Evolutionary conservation across 148 eudicot species (phyloP), one percentile per base, ranked within the genome.

Genomic region (Chenopodium formosanum): DNA sequence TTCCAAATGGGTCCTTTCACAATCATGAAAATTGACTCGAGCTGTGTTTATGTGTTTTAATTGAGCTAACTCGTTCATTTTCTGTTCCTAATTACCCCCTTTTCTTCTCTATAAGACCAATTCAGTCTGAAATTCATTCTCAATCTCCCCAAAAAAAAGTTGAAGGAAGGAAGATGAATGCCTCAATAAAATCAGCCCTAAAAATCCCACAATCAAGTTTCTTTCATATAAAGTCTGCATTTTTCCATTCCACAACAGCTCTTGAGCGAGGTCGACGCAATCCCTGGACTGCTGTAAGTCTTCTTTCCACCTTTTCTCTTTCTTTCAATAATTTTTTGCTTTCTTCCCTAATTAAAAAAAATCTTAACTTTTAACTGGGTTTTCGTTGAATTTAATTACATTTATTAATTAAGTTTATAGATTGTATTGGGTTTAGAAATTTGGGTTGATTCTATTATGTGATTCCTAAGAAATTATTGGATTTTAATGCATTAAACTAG

Each of bases 221-320:
- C 20, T 88, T 86, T 72, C 85, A 89, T 34, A n/a, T 90, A 3
- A 85, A 80, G 83, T 68, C 88, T 17, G 83, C 88, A 22, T 84
- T 89, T 40, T 94, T 94, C 58, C 98, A 92, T 88, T 89, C 93
- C 31, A 89, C 92, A 66, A 85, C 97, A 63, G 76, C 86, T 80
- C 85, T 90, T 73, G 93, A 91, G 52, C 91, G 98, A 37, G 88
- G 80, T 70, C 90, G 93, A 16, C 93, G 94, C 69, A 86, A 87
- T 85, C 74, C 82, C 65, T 88, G 93, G 93, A 88, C 86, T 67
- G 62, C 83, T 75, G 95, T 90, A 62, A 82, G 92, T 79, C 75
- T 68, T 68, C 44, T 22, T 3, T 11, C 13, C 23, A 69, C 9
- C 11, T 5, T 58, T 65, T 2, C 44, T 40, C 29, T 40, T 40